Conservation (phyloP, 305 asterid species). For the Solanum hybrid region DNA sequence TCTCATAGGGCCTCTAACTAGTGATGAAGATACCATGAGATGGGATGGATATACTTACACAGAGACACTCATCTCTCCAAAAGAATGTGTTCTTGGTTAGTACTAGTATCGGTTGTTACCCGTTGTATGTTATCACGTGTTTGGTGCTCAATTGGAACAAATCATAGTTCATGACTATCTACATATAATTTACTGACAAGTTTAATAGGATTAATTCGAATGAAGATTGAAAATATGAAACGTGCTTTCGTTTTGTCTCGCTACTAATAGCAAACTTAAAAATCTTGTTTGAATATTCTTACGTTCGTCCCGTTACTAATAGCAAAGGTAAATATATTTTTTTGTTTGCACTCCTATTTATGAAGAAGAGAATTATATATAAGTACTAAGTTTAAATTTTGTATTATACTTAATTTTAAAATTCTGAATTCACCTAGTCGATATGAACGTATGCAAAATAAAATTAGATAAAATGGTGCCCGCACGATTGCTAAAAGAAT, state of each 20-base stretch:
- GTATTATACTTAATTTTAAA: background rate
- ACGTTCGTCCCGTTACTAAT: background rate
- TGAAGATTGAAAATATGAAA: background rate
- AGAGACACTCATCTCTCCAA: background rate
- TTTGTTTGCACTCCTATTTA: background rate
- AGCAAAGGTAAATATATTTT: background rate
- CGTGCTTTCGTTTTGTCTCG: background rate
- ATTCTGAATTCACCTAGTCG: background rate
- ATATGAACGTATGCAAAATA: background rate
- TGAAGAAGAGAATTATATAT: background rate
- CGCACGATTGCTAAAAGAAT: constrained; percentile 42
- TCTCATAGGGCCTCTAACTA: background rate
- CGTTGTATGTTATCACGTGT: background rate
- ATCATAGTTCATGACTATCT: background rate
- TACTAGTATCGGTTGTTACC: background rate
- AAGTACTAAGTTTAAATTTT: background rate
- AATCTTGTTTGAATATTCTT: no score
- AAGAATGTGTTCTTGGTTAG: background rate
- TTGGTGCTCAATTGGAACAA: background rate
- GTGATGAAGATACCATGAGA: background rate
- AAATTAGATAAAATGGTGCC: constrained; percentile 16
- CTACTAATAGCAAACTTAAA: background rate
- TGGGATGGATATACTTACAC: background rate
- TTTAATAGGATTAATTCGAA: no score
- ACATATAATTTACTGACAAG: background rate